Percentiles rank a stretch among this genome's conserved stretches.
Evolutionary conservation across 495 filamentous ascomycete genomes (phyloP).

Genomic region (Haplographium delicatum): DNA sequence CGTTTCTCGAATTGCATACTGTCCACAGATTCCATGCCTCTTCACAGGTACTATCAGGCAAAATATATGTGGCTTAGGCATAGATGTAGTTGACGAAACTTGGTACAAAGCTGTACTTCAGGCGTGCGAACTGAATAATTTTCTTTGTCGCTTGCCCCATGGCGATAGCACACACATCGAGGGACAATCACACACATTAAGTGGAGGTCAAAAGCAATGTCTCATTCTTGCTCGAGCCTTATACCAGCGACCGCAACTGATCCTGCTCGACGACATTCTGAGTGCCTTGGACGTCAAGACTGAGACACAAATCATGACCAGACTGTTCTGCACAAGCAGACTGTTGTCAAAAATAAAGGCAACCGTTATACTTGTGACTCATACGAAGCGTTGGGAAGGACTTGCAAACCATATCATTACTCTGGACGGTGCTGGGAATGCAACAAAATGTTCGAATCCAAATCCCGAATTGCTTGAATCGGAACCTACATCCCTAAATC

Average conservation of each 20-base stretch:
- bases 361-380: conserved; percentile 28
- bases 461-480: no score
- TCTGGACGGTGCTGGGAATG: no score
- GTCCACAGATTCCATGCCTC: conserved; percentile 39
- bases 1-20: conserved; percentile 30
- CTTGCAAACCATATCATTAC: no score
- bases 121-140: conserved; percentile 52
- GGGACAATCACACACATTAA: conserved; percentile 49
- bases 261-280: conserved; percentile 33
- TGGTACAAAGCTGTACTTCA: conserved; percentile 54
- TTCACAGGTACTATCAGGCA: conserved; percentile 36
- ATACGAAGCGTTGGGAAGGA: no score
- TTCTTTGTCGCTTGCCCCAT: conserved; percentile 42
- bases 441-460: no score
- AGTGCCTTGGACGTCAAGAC: conserved; percentile 32
- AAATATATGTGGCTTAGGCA: conserved; percentile 27
- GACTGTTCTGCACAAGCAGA: conserved; percentile 27
- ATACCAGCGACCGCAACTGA: conserved; percentile 23
- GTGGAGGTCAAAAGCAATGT: conserved; percentile 45
- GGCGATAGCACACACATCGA: conserved; percentile 48
- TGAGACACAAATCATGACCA: conserved; percentile 26
- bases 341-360: conserved; percentile 25
- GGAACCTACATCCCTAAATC: no score
- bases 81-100: conserved; percentile 39
- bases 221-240: conserved; percentile 35